Evolutionary conservation across 108 stramenopile genomes (phyloP).

Genomic region (Conticribra weissflogii): DNA sequence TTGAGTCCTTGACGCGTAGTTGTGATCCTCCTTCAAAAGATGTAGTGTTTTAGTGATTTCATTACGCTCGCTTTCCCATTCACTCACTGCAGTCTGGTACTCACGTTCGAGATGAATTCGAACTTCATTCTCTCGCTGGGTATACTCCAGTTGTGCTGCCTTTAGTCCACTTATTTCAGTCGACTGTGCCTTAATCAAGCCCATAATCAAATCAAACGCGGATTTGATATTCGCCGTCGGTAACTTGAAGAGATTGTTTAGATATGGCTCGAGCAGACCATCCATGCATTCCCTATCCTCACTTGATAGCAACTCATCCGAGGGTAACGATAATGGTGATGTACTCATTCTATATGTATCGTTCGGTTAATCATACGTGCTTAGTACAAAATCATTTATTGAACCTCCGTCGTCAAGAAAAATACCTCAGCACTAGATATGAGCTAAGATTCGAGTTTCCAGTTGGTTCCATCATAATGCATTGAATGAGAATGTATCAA

Average conservation of each 20-base stretch:
- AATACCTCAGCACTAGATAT: too few species aligned
- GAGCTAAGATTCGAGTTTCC: too few species aligned
- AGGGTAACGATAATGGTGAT: too few species aligned
- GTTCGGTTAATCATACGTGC: too few species aligned
- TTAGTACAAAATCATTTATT: too few species aligned
- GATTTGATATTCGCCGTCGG: slow-evolving; percentile 30
- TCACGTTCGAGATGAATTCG: slow-evolving; percentile 5
- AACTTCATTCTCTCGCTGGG: slow-evolving; percentile 12
- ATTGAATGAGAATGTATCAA: too few species aligned
- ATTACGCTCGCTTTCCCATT: slow-evolving; percentile 5
- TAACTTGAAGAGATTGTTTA: slow-evolving; percentile 21
- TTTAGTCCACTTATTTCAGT: slow-evolving; percentile 20
- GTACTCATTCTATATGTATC: too few species aligned
- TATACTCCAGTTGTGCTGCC: slow-evolving; percentile 14
- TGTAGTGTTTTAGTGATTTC: slow-evolving; percentile 4
- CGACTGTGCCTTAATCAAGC: slow-evolving; percentile 29
- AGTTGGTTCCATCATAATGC: too few species aligned
- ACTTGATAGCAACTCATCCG: background rate
- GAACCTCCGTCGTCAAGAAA: too few species aligned
- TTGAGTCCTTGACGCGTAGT: slow-evolving; percentile 5
- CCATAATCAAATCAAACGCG: slow-evolving; percentile 26
- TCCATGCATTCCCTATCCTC: background rate
- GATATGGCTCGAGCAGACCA: slow-evolving; percentile 10
- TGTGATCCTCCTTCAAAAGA: slow-evolving; percentile 19
- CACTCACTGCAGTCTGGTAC: background rate